Conservation (phyloP, 768 basidiomycete genomes). For the Suillus discolor region DNA sequence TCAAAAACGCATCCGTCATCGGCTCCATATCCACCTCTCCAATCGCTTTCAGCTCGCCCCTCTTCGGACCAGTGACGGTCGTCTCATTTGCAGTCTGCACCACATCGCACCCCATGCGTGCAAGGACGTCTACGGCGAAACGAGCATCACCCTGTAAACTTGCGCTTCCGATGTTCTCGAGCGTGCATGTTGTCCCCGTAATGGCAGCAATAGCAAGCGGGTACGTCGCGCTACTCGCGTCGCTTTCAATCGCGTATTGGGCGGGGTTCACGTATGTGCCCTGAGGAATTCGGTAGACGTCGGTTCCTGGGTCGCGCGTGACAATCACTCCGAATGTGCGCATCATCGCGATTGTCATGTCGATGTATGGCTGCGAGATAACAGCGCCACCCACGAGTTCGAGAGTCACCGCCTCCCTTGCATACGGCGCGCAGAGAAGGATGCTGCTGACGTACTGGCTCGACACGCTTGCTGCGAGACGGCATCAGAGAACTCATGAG, state of each 20-base stretch:
- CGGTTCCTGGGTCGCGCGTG: constrained; percentile 61
- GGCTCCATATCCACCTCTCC: constrained; percentile 91
- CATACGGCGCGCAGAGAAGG: constrained; percentile 95
- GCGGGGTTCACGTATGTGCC: constrained; percentile 76
- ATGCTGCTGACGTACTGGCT: constrained; percentile 99
- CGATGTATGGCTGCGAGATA: constrained; percentile 98
- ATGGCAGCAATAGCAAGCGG: constrained; percentile 97
- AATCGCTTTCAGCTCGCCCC: constrained; percentile 79
- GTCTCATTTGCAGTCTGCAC: constrained; percentile 87
- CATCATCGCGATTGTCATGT: constrained; percentile 99
- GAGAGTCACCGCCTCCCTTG: constrained; percentile 76
- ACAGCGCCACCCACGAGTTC: constrained; percentile 93
- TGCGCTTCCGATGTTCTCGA: constrained; percentile 84
- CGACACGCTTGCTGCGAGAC: constrained; percentile 91
- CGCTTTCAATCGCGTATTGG: constrained; percentile 89
- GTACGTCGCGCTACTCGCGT: constrained; percentile 95
- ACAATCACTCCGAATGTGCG: constrained; percentile 84
- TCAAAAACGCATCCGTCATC: constrained; percentile 99
- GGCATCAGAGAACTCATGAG: constrained; percentile 20
- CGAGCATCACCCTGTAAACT: constrained; percentile 97
- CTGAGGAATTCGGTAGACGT: constrained; percentile 88
- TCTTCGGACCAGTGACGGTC: constrained; percentile 87
- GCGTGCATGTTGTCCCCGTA: constrained; percentile 95
- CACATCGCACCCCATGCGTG: constrained; percentile 94
- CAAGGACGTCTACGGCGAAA: constrained; percentile 90